Evolutionary conservation across 306 rosid genomes (phyloP).

Genomic region (Coriaria nepalensis): DNA sequence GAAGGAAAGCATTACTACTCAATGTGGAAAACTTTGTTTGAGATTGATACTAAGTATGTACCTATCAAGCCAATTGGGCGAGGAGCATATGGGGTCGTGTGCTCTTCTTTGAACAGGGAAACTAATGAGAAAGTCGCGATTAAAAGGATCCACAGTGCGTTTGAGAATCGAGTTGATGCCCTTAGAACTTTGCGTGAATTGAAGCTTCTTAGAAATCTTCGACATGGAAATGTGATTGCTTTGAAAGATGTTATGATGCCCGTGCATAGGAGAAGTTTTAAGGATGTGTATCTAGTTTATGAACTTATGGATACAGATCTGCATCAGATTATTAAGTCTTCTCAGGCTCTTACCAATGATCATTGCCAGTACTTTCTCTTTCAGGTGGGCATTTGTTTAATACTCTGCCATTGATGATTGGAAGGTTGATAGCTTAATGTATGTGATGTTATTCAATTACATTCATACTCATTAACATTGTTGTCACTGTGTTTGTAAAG

Average conservation of each 20-base stretch:
- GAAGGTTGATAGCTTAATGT: background rate
- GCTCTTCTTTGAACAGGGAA: conserved; percentile 74
- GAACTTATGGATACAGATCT: conserved; percentile 98
- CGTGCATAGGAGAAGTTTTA: conserved; percentile 44
- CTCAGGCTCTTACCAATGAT: conserved; percentile 69
- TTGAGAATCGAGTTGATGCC: conserved; percentile 78
- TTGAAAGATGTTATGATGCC: conserved; percentile 94
- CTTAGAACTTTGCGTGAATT: conserved; percentile 72
- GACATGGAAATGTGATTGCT: conserved; percentile 74
- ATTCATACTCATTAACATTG: too few relatives aligned
- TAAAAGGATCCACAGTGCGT: conserved; percentile 70
- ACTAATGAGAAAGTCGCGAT: conserved; percentile 80
- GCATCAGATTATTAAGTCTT: conserved; percentile 82
- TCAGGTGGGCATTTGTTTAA: conserved; percentile 43
- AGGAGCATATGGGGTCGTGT: conserved; percentile 84
- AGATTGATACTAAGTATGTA: conserved; percentile 74
- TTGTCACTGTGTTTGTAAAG: too few relatives aligned
- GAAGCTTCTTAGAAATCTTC: conserved; percentile 80
- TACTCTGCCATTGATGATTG: background rate
- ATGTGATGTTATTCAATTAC: too few relatives aligned
- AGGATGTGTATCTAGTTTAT: conserved; percentile 84
- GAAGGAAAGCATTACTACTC: conserved; percentile 77
- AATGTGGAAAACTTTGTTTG: conserved; percentile 89
- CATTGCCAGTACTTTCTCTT: conserved; percentile 93
- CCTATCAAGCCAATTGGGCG: conserved; percentile 94